Conservation (phyloP, 805 yeast species). For the Vanderwaltozyma verrucispora region DNA sequence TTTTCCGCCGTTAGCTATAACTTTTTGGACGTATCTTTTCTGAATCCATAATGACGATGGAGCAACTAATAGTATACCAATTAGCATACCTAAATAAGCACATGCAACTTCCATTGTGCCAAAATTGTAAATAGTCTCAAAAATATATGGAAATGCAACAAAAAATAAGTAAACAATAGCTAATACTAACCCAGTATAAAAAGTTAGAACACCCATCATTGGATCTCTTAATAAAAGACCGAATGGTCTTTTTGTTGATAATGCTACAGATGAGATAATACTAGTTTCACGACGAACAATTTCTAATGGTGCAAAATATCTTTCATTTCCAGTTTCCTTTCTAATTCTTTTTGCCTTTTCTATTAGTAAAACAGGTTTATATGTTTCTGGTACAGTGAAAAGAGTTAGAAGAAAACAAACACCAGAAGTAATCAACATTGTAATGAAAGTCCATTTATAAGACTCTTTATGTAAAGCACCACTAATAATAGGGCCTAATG, state of each 20-base stretch:
- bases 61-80: slow-evolving; percentile 42
- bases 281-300: slow-evolving; percentile 35
- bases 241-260: slow-evolving; percentile 45
- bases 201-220: slow-evolving; percentile 43
- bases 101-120: slow-evolving; percentile 47
- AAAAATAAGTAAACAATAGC: slow-evolving; percentile 57
- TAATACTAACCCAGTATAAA: slow-evolving; percentile 47
- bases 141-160: slow-evolving; percentile 55
- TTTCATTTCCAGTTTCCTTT: slow-evolving; percentile 43
- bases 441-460: slow-evolving; percentile 68
- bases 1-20: slow-evolving; percentile 35
- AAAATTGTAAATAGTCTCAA: slow-evolving; percentile 42
- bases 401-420: slow-evolving; percentile 37
- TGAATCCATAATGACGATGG: slow-evolving; percentile 36
- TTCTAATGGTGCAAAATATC: slow-evolving; percentile 32
- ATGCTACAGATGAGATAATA: slow-evolving; percentile 30
- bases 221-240: slow-evolving; percentile 40
- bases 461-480: slow-evolving; percentile 38
- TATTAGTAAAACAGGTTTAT: slow-evolving; percentile 42
- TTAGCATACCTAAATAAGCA: slow-evolving; percentile 49
- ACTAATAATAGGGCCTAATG: slow-evolving; percentile 55
- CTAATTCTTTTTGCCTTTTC: slow-evolving; percentile 43
- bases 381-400: slow-evolving; percentile 54
- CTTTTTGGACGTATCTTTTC: slow-evolving; percentile 34
- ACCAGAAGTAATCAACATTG: slow-evolving; percentile 53